Evolutionary conservation across 2,329 filamentous ascomycete species (phyloP), one percentile per base, ranked within the genome.

Genomic region (Ceratocystis cubensis): DNA sequence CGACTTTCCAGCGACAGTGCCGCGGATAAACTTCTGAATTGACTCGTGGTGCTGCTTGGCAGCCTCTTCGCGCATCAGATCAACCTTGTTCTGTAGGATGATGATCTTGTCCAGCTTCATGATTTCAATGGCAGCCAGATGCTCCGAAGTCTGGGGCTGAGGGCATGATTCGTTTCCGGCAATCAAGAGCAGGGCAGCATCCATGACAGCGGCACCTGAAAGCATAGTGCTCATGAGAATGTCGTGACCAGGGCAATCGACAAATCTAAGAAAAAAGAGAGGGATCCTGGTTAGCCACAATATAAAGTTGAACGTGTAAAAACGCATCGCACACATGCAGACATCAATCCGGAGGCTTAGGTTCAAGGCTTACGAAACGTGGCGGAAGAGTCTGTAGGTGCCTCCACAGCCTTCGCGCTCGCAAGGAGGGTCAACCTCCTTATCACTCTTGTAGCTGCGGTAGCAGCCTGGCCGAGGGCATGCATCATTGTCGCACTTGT

Each of bases 171-270:
- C 94, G 80, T 99, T 99, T 76, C 94, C 94, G 69, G 94, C 94
- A 75, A 99, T 96, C 65, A 99, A 83, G 66, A 99, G 85, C 69
- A 99, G 84, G 20, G 94, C 94, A 70, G 94, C 94, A 78, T 99
- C 94, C 94, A 99, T 99, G 84, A 99, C 94, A 70, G 94, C 94
- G 73, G 94, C 94, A 74, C 94, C 94, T 75, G 94, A 99, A 82
- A 99, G 87, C 94, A 99, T 99, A 73, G 94, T 99, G 79, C 93
- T 97, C 94, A 99, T 99, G 77, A 99, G 92, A 91, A 99, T 99
- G 80, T 99, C 94, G 89, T 99, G 94, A 78, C 94, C 94, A 67
- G 94, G 94, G 82, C 94, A 97, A 78, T 97, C 94, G 72, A 97
- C 94, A 76, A 97, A 99, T 17, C 90, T 93, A 71, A 65, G 30